Conservation (phyloP, 2,329 filamentous ascomycete genomes). For the Periconia macrospinosa region DNA sequence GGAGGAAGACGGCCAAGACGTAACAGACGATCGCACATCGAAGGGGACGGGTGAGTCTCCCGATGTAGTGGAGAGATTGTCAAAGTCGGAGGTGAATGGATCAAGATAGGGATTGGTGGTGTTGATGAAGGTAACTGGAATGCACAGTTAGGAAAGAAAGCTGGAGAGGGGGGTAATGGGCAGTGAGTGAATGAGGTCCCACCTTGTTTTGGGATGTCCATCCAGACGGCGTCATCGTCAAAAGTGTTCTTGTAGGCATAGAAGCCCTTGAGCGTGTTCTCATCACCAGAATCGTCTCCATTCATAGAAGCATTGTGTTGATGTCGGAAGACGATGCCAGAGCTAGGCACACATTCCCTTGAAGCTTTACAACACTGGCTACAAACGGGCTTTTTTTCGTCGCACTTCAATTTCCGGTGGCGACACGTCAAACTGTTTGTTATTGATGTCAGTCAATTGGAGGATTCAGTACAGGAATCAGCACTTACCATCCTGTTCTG, state of each 20-base stretch:
- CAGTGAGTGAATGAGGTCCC: constrained; percentile 13
- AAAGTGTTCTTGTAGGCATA: constrained; percentile 70
- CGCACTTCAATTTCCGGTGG: constrained; percentile 66
- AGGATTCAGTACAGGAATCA: constrained; percentile 2
- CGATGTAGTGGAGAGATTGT: constrained; percentile 34
- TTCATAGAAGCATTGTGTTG: constrained; percentile 73
- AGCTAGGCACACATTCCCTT: constrained; percentile 62
- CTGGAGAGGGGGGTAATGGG: neutral
- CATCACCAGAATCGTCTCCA: constrained; percentile 47
- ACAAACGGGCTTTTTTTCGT: constrained; percentile 63
- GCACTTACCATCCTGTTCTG: constrained; percentile 43
- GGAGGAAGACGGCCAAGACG: constrained; percentile 31
- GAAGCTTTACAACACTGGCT: constrained; percentile 63
- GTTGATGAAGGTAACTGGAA: constrained; percentile 62
- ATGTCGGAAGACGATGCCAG: constrained; percentile 67
- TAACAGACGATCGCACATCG: constrained; percentile 23
- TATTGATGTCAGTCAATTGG: constrained; percentile 12
- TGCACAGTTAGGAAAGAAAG: constrained; percentile 8
- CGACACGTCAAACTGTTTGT: constrained; percentile 54
- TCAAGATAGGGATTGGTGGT: constrained; percentile 65
- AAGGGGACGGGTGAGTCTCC: constrained; percentile 36
- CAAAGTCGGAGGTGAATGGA: constrained; percentile 38
- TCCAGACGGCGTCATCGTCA: constrained; percentile 62
- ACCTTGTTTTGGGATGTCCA: constrained; percentile 63
- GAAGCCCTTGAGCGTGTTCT: constrained; percentile 60